Evolutionary conservation across 2,329 filamentous ascomycete species (phyloP).

Genomic region (Phialocephala subalpina): DNA sequence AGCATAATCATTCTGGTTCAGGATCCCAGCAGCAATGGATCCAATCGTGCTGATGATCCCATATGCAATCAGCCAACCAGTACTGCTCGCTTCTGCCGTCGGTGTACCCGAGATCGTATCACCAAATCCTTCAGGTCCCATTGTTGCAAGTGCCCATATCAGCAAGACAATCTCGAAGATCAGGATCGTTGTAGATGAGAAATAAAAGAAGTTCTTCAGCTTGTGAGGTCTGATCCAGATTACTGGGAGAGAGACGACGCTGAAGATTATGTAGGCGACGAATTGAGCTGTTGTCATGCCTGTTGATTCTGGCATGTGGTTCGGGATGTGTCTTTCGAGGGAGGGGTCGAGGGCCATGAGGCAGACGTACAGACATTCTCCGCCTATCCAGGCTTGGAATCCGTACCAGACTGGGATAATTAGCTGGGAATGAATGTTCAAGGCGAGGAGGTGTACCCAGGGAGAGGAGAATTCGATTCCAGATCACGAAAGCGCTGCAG

Average conservation of each 20-base stretch:
- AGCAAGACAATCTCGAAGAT: constrained; percentile 48
- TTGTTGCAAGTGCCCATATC: constrained; percentile 45
- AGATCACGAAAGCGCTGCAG: constrained; percentile 43
- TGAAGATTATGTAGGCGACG: constrained; percentile 48
- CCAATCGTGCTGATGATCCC: constrained; percentile 53
- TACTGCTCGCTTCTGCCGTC: constrained; percentile 38
- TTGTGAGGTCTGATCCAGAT: constrained; percentile 52
- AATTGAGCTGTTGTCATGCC: constrained; percentile 50
- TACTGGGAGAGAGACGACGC: constrained; percentile 47
- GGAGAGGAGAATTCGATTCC: constrained; percentile 52
- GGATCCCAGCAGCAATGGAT: constrained; percentile 52
- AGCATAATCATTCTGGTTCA: constrained; percentile 54
- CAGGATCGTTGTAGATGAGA: constrained; percentile 44
- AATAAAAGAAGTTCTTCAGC: constrained; percentile 42
- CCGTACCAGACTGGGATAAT: constrained; percentile 39
- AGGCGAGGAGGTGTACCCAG: constrained; percentile 33
- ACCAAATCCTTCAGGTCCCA: constrained; percentile 32
- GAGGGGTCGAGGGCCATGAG: constrained; percentile 54
- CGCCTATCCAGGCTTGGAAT: constrained; percentile 56
- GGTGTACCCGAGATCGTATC: constrained; percentile 23
- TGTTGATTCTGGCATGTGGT: constrained; percentile 49
- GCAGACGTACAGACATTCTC: constrained; percentile 54
- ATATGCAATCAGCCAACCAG: constrained; percentile 43
- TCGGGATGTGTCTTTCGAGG: constrained; percentile 50
- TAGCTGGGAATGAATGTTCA: background rate